Conservation (phyloP, 2,329 filamentous ascomycete species). For the Trichoderma breve region DNA sequence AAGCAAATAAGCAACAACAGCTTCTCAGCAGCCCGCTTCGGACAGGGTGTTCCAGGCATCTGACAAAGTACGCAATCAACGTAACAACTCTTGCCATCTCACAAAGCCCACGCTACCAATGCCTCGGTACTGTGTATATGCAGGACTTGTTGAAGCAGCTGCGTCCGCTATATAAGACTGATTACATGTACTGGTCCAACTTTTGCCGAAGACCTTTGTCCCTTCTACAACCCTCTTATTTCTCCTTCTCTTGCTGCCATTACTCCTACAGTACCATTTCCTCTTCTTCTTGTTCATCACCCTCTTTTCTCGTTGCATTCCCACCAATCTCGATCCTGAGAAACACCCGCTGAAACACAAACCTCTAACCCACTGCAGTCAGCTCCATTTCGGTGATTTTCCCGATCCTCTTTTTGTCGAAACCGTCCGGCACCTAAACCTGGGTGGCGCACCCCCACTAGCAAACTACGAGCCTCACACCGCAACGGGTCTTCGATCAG, state of each 20-base stretch:
- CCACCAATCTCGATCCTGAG: neutral
- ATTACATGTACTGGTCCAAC: neutral
- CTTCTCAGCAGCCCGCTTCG: neutral
- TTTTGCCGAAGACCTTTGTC: neutral
- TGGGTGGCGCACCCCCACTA: conserved; percentile 17
- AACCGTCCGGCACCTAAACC: conserved; percentile 3
- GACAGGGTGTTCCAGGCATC: neutral
- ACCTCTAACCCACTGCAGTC: neutral
- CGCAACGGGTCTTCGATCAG: conserved; percentile 15
- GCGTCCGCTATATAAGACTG: neutral
- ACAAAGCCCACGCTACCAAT: neutral
- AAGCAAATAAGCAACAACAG: neutral
- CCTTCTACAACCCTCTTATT: neutral
- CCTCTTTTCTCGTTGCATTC: neutral
- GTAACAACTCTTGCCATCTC: neutral
- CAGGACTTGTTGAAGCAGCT: neutral
- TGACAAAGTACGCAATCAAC: conserved; percentile 3
- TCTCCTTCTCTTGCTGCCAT: neutral
- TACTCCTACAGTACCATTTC: neutral
- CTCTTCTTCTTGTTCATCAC: neutral
- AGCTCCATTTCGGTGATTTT: neutral
- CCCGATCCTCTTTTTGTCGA: conserved; percentile 1
- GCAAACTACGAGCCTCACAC: conserved; percentile 8
- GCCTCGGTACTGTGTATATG: neutral
- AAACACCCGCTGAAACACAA: neutral